Evolutionary conservation across 1,284 basidiomycete species (phyloP).

Genomic region (Rhodotorula sp.): DNA sequence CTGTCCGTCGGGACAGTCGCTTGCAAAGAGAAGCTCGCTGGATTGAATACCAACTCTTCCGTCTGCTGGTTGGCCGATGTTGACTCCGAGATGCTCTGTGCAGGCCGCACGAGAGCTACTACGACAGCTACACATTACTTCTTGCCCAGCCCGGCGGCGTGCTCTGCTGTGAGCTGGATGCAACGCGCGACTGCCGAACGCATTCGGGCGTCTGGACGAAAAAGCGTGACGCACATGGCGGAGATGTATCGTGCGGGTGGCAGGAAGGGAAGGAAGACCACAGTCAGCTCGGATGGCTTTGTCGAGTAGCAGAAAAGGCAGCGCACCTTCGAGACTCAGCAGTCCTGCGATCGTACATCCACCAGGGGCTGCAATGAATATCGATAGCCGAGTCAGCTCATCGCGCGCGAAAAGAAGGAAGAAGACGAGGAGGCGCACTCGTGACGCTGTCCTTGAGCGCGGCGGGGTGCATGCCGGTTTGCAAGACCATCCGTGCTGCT

Average conservation of each 20-base stretch:
- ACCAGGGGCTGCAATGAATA: slow-evolving; percentile 73
- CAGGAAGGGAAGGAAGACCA: no score
- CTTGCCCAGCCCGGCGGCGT: slow-evolving; percentile 74
- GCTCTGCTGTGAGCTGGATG: slow-evolving; percentile 89
- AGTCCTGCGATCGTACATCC: slow-evolving; percentile 98
- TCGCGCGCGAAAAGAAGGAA: background rate
- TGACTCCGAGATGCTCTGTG: no score
- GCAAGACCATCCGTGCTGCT: slow-evolving; percentile 90
- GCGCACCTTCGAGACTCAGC: slow-evolving; percentile 73
- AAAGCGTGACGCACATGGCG: no score
- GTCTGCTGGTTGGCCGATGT: no score
- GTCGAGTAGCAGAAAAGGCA: background rate
- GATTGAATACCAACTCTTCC: no score
- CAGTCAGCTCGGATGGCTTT: no score
- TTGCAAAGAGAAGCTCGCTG: no score
- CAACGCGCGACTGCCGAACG: slow-evolving; percentile 92
- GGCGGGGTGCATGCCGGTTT: slow-evolving; percentile 84
- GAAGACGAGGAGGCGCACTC: slow-evolving; percentile 58
- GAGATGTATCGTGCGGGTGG: no score
- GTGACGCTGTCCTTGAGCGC: slow-evolving; percentile 98
- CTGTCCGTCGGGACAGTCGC: no score
- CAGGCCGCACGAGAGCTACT: no score
- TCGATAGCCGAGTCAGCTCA: background rate
- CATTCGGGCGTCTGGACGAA: slow-evolving; percentile 54
- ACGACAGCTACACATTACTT: background rate